Conservation (phyloP, 257 asterid species). For the Perilla frutescens region DNA sequence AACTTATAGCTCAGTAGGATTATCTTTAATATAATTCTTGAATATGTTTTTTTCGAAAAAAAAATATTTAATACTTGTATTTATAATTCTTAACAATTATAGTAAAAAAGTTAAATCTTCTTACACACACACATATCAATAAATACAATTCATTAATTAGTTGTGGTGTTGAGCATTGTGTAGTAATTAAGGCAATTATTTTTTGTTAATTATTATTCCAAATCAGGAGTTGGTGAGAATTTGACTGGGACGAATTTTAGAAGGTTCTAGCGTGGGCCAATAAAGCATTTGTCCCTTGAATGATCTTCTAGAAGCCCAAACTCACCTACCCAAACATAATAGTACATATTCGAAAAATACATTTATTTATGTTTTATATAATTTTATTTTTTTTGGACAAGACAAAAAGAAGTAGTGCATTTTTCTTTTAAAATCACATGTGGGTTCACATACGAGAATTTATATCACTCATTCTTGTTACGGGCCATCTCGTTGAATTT, state of each 20-base stretch:
- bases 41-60: no score
- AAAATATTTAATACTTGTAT: no score
- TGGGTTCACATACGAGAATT: background rate
- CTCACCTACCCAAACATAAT: slow-evolving; percentile 27
- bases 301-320: slow-evolving; percentile 36
- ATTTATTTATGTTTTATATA: background rate
- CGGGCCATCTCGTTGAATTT: background rate
- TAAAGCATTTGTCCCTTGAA: background rate
- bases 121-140: no score
- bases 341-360: background rate
- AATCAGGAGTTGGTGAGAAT: slow-evolving; percentile 35
- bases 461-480: background rate
- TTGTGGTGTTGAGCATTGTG: background rate
- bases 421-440: background rate
- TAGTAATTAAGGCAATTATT: background rate
- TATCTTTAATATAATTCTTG: no score
- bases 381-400: background rate
- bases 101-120: no score
- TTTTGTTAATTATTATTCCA: background rate
- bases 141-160: no score
- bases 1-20: background rate
- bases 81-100: no score
- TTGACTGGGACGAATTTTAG: slow-evolving; percentile 30
- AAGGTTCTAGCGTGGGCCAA: slow-evolving; percentile 38
- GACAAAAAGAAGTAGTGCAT: background rate